A percentile compares a stretch with the other conserved stretches of the same genome.
Conservation (phyloP, 345 rosid species). For the Eutrema heterophyllum region DNA sequence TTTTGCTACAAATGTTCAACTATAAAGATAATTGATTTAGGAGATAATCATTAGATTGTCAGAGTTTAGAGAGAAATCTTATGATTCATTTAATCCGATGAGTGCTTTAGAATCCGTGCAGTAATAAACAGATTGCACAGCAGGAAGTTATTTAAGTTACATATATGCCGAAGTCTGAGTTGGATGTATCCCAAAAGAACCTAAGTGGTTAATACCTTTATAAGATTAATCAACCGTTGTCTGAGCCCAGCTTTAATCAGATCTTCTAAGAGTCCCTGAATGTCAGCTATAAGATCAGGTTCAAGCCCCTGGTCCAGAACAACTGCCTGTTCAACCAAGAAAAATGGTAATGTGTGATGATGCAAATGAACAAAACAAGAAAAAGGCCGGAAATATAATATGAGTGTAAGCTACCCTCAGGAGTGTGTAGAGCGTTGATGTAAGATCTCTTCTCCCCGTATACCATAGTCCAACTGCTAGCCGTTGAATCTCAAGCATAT, state of each 20-base stretch:
- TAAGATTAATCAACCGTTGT: slow-evolving; percentile 64
- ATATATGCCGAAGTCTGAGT: neutral
- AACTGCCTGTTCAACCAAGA: slow-evolving; percentile 55
- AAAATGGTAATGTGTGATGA: neutral
- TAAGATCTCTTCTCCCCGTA: slow-evolving; percentile 79
- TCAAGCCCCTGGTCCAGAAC: slow-evolving; percentile 86
- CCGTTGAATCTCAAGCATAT: slow-evolving; percentile 69
- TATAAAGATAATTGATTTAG: neutral
- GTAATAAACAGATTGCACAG: neutral
- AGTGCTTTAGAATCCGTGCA: neutral
- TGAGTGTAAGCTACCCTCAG: slow-evolving; percentile 52
- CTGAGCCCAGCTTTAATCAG: slow-evolving; percentile 70
- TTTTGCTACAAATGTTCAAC: neutral
- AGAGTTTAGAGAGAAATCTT: neutral
- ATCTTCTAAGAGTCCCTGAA: slow-evolving; percentile 76
- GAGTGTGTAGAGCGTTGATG: slow-evolving; percentile 69
- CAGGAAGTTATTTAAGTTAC: neutral
- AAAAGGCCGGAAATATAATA: neutral
- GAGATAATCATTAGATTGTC: neutral
- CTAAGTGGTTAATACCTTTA: slow-evolving; percentile 52
- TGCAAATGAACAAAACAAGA: slow-evolving; percentile 2
- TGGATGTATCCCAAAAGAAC: neutral
- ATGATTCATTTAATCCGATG: neutral
- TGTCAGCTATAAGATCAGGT: slow-evolving; percentile 63
- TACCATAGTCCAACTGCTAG: slow-evolving; percentile 97